Conservation (phyloP, 2,329 filamentous ascomycete genomes). For the Cladosporium sphaerospermum region DNA sequence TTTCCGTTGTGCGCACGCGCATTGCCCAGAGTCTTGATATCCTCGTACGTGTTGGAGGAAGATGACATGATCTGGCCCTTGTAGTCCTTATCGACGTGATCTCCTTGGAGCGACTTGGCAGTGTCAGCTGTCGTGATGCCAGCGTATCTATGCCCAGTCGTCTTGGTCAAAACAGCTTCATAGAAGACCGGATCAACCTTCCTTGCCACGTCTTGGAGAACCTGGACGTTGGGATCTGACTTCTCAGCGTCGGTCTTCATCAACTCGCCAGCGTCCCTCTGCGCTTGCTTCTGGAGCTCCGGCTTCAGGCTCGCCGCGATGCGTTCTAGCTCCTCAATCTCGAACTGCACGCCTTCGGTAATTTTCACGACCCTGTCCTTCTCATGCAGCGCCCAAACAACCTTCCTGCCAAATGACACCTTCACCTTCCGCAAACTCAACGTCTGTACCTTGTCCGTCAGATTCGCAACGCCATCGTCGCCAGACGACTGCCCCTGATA, state of each 20-base stretch:
- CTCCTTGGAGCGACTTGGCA: background rate
- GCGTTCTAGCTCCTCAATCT: background rate
- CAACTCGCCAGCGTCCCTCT: background rate
- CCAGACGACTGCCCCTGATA: background rate
- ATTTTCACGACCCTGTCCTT: constrained; percentile 7
- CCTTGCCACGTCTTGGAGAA: background rate
- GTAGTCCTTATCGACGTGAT: background rate
- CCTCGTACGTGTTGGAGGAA: background rate
- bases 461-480: background rate
- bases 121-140: background rate
- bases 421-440: background rate
- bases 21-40: background rate
- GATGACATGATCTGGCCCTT: background rate
- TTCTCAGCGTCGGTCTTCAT: background rate
- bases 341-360: background rate
- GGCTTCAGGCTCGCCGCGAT: background rate
- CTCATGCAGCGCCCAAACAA: constrained; percentile 14
- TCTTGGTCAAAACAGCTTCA: background rate
- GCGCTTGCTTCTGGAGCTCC: background rate
- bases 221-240: background rate
- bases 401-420: background rate
- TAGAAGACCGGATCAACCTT: background rate
- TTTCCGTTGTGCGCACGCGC: background rate
- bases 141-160: background rate
- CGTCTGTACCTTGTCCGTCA: background rate